Evolutionary conservation across 495 filamentous ascomycete genomes (phyloP), one percentile per base, ranked within the genome.

Genomic region (Xylaria curta): DNA sequence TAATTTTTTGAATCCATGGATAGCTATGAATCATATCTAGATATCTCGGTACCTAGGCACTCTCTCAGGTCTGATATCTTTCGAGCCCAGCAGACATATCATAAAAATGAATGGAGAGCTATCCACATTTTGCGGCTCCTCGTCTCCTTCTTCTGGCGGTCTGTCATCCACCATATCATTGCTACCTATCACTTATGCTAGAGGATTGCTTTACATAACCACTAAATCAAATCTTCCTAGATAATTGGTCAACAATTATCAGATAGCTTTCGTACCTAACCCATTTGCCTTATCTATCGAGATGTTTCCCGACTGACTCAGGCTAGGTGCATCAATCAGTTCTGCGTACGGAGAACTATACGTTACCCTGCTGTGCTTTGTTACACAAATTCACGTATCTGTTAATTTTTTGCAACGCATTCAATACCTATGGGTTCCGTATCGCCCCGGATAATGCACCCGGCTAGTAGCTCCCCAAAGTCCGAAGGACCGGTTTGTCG

Each of bases 371-470:
- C 42, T 36, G 69, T 71, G 56, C 53, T 19, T 66, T 60, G 69
- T 66, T 40, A 33, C 53, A 71, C 69, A 54, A 17, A 42, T 28
- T 46, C 53, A 60, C 38, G 17, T 49, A 65, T 66, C 49, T 36
- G 38, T 66, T 36, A 54, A 19, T 59, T 66, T 51, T 66, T 53
- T 36, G 9, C 40, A 66, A 47, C 42, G 26, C 17, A 17, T 59
- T 31, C 15, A 44, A 4, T 42, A 1, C 24, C 60, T 56, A 19
- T 47, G 51, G 47, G 21, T 66, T 44, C 6, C 19, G 17, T 49
- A n/a, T 21, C 12, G 61, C 21, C 46, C 74, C 77, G 77, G 77
- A 73, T 79, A 68, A 68, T 71, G 77, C 75, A 79, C 77, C 74
- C 65, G 69, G 72, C 13, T 73, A 53, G 70, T 69, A 53, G 61